Conservation (phyloP, 106 monocot genomes). For the Dioscorea zingiberensis region DNA sequence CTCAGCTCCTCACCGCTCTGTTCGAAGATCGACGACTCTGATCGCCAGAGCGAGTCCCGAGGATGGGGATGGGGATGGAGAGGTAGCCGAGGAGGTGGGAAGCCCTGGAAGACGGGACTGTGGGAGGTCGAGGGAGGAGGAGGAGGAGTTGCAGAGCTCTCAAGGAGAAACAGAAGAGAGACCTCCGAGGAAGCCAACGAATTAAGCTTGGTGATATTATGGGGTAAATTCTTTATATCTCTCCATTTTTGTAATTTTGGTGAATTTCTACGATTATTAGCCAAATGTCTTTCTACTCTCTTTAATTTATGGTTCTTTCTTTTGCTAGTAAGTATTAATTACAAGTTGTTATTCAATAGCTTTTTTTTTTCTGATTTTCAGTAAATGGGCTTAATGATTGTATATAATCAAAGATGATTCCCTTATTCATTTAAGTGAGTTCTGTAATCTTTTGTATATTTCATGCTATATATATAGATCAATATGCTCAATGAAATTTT, state of each 20-base stretch:
- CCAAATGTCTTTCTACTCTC: not conserved
- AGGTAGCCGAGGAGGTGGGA: constrained; percentile 3
- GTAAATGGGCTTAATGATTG: not conserved
- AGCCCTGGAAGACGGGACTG: not conserved
- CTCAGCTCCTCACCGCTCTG: not conserved
- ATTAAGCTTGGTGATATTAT: constrained; percentile 71
- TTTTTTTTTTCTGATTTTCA: not conserved
- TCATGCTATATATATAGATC: too few species aligned
- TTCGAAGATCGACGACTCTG: not conserved
- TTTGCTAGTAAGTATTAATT: too few species aligned
- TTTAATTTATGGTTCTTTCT: too few species aligned
- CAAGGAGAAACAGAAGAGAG: constrained; percentile 23
- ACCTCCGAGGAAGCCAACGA: constrained; percentile 37
- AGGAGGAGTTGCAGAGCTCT: not conserved
- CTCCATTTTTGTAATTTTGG: too few species aligned
- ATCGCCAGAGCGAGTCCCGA: not conserved
- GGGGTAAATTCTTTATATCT: constrained; percentile 35
- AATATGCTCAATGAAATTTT: too few species aligned
- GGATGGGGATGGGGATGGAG: constrained; percentile 1
- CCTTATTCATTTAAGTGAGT: too few species aligned
- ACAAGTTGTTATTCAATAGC: not conserved
- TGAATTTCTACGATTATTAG: too few species aligned
- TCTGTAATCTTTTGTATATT: too few species aligned
- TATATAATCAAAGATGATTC: too few species aligned
- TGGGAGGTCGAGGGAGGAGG: not conserved